Evolutionary conservation across 2,329 filamentous ascomycete genomes (phyloP), one percentile per base, ranked within the genome.

Genomic region (Fusarium equiseti): DNA sequence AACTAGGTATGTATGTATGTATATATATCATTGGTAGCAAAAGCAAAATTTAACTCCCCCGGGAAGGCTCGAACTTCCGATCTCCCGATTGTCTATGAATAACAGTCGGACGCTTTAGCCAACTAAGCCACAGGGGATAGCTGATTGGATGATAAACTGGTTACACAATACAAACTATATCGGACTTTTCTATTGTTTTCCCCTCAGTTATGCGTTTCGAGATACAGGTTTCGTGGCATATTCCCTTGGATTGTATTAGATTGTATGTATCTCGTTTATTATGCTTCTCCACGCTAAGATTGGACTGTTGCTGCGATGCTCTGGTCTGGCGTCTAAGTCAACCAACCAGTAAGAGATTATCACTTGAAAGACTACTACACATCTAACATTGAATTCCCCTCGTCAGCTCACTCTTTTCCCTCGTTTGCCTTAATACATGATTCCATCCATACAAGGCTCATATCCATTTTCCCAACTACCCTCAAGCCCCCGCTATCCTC

Each of bases 31-130:
- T 20, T 4, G 11, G 12, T 15, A 27, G 13, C 9, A 24, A 18
- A 11, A 3, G 2, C 27, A 55, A 66, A 66, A 59, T 46, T n/a
- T 42, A 20, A 46, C 67, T 75, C 73, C 73, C 73, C 73, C 73
- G 73, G 73, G 68, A 75, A 75, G 73, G 73, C 66, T 75, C 74
- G 73, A 75, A 76, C 73, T 75, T 73, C 70, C 71, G 73, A 75
- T 75, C 73, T 75, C 72, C 70, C 72, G 73, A 75, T 75, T 73
- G 70, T 73, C 71, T 73, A 52, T 52, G 24, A 58, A 69, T 71
- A 71, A 71, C 69, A 71, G 69, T 71, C 69, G 69, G 69, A 71
- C 69, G 69, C 69, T 71, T 71, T 71, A 72, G 68, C 69, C 69
- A 71, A 72, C 70, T 72, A 72, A 72, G 69, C 70, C 70, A 72